Conservation (phyloP, 495 filamentous ascomycete genomes). For the Penicillium cataractarum region DNA sequence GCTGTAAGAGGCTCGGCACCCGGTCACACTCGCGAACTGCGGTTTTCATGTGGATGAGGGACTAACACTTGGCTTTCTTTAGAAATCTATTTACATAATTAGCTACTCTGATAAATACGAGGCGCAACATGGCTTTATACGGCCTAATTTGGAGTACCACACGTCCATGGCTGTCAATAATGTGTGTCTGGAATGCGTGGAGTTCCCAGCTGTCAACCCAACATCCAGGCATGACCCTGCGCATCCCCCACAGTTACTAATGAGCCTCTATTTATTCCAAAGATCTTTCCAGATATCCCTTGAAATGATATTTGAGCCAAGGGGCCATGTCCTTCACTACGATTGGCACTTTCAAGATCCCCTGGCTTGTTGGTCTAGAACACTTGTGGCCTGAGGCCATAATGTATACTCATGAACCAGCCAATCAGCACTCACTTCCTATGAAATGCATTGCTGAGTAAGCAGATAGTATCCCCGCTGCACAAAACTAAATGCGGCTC, state of each 20-base stretch:
- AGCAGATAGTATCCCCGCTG: background rate
- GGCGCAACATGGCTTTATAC: background rate
- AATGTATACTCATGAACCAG: background rate
- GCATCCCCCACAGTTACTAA: background rate
- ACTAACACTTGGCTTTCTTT: background rate
- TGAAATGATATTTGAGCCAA: background rate
- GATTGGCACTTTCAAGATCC: background rate
- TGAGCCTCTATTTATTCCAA: background rate
- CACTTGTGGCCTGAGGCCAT: constrained; percentile 1
- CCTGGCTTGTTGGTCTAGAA: background rate
- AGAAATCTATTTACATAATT: background rate
- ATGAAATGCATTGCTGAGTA: background rate
- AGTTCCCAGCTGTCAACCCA: background rate
- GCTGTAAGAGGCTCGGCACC: background rate
- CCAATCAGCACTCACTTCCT: background rate
- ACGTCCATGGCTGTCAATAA: background rate
- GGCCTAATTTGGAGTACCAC: background rate
- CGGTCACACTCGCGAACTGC: constrained; percentile 1
- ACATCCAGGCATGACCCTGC: background rate
- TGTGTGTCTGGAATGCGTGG: constrained; percentile 3
- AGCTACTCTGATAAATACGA: background rate
- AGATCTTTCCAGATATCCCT: background rate
- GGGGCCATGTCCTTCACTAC: background rate
- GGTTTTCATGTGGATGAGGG: background rate
- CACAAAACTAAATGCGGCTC: constrained; percentile 11